Evolutionary conservation across 805 yeast genomes (phyloP).

Genomic region (Candida koratica): DNA sequence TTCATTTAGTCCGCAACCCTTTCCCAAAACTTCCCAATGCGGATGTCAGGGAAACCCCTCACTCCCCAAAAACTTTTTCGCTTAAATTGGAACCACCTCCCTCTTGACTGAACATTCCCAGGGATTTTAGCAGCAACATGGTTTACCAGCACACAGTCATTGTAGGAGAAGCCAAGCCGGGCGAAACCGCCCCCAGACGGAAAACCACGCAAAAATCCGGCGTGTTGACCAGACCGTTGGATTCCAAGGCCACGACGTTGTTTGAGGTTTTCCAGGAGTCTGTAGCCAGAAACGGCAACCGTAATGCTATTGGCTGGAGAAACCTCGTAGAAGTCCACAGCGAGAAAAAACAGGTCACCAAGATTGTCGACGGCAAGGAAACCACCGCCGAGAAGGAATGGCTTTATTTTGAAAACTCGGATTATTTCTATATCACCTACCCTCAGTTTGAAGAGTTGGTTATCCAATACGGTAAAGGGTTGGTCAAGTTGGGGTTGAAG

Average conservation of each 20-base stretch:
- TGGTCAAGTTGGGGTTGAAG: slow-evolving; percentile 64
- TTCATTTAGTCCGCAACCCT: no score
- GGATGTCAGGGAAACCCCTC: no score
- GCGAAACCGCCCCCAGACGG: slow-evolving; percentile 83
- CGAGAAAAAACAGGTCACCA: slow-evolving; percentile 71
- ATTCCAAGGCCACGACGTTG: slow-evolving; percentile 60
- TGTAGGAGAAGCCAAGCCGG: slow-evolving; percentile 66
- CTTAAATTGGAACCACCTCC: no score
- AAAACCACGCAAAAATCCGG: slow-evolving; percentile 48
- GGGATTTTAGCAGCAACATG: slow-evolving; percentile 8
- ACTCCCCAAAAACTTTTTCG: no score
- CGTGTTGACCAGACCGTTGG: slow-evolving; percentile 57
- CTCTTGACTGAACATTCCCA: no score
- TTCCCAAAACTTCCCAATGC: no score
- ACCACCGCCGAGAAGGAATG: slow-evolving; percentile 76
- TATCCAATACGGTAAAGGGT: slow-evolving; percentile 66
- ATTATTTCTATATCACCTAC: slow-evolving; percentile 64
- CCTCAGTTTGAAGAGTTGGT: slow-evolving; percentile 50
- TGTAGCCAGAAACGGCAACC: slow-evolving; percentile 50
- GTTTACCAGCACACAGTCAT: slow-evolving; percentile 40
- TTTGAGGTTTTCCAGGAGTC: slow-evolving; percentile 67
- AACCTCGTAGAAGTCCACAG: slow-evolving; percentile 66
- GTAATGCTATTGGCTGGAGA: slow-evolving; percentile 73
- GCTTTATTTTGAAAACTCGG: slow-evolving; percentile 76
- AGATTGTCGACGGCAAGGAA: slow-evolving; percentile 73